phyloP scores from a whole-genome alignment of 306 rosid genomes.

The Bauhinia variegata region DNA sequence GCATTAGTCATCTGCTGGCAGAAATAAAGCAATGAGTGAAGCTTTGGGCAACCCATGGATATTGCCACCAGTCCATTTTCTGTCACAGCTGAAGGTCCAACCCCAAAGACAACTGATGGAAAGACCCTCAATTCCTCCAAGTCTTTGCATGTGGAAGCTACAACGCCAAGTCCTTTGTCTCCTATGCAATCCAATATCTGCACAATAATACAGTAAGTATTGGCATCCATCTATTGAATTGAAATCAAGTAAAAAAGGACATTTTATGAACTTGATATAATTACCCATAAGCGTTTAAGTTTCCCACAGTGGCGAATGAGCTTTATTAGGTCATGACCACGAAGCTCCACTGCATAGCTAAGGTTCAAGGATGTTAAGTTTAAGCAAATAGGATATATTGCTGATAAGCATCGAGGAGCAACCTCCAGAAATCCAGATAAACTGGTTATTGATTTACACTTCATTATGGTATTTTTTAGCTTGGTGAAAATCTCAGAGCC shows the following conservation, averaged over 20 bases:
- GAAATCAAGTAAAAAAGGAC: not conserved
- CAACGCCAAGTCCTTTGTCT: constrained; percentile 76
- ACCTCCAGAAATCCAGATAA: constrained; percentile 90
- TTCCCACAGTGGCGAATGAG: constrained; percentile 60
- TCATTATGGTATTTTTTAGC: constrained; percentile 51
- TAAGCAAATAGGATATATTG: constrained; percentile 67
- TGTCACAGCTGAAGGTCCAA: constrained; percentile 65
- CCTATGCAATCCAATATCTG: constrained; percentile 91
- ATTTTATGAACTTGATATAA: not conserved
- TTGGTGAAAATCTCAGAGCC: constrained; percentile 52
- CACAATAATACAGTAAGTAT: constrained; percentile 12
- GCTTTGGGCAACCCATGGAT: constrained; percentile 82
- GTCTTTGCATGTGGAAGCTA: constrained; percentile 75
- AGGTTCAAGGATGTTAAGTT: constrained; percentile 78
- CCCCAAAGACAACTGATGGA: constrained; percentile 65
- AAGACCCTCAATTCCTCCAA: constrained; percentile 89
- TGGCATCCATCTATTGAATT: constrained; percentile 9
- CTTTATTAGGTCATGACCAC: constrained; percentile 56
- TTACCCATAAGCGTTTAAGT: constrained; percentile 91
- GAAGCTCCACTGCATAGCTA: constrained; percentile 87
- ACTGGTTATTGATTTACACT: constrained; percentile 71
- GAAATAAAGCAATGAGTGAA: constrained; percentile 83
- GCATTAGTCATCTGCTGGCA: constrained; percentile 98
- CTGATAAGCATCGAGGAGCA: constrained; percentile 62
- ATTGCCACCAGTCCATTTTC: constrained; percentile 86